Evolutionary conservation across 2,329 filamentous ascomycete genomes (phyloP).

Genomic region (Simplicillium aogashimaense): DNA sequence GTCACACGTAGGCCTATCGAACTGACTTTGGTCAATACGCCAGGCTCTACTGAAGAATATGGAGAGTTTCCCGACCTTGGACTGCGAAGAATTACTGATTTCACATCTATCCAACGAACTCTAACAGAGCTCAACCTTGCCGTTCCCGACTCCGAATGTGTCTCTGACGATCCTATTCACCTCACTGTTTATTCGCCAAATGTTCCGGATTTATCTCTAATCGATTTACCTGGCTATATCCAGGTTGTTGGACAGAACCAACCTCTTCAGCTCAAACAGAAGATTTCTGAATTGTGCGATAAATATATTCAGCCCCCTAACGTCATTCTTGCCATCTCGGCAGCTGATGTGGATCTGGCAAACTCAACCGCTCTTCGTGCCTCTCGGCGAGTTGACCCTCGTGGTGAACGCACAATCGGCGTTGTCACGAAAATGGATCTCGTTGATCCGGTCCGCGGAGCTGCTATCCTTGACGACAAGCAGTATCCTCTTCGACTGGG

Average conservation of each 20-base stretch:
- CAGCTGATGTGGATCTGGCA: slow-evolving; percentile 91
- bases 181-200: slow-evolving; percentile 91
- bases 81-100: slow-evolving; percentile 82
- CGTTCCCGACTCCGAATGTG: slow-evolving; percentile 82
- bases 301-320: slow-evolving; percentile 97
- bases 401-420: slow-evolving; percentile 92
- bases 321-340: slow-evolving; percentile 93
- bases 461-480: slow-evolving; percentile 69
- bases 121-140: slow-evolving; percentile 91
- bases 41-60: slow-evolving; percentile 77
- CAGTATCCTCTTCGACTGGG: slow-evolving; percentile 94
- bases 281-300: slow-evolving; percentile 91
- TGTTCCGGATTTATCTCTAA: slow-evolving; percentile 89
- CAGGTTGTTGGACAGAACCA: slow-evolving; percentile 90
- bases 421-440: slow-evolving; percentile 99
- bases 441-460: slow-evolving; percentile 73
- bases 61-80: slow-evolving; percentile 93
- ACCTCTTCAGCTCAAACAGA: slow-evolving; percentile 83
- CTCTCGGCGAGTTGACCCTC: slow-evolving; percentile 82
- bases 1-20: slow-evolving; percentile 94
- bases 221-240: slow-evolving; percentile 95
- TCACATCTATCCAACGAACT: slow-evolving; percentile 83
- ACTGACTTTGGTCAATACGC: slow-evolving; percentile 90
- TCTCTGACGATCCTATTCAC: slow-evolving; percentile 94
- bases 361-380: slow-evolving; percentile 90